Conservation (phyloP, 768 basidiomycete species). For the Suillus fuscotomentosus region DNA sequence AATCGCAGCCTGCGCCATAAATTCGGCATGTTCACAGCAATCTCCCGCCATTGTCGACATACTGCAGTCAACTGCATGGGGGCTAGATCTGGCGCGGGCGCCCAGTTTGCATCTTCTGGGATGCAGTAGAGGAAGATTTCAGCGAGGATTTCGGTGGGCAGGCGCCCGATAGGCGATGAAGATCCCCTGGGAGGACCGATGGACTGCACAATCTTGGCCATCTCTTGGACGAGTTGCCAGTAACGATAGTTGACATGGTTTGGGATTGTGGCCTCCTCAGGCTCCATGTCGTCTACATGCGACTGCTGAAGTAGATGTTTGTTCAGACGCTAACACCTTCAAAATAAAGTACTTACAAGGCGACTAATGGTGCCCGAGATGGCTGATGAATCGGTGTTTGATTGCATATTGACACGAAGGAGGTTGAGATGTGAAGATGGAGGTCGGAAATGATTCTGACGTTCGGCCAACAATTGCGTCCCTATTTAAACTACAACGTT, state of each 20-base stretch:
- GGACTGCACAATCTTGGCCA: not conserved
- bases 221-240: slow-evolving; percentile 13
- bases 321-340: not conserved
- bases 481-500: not conserved
- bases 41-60: slow-evolving; percentile 2
- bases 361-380: too few relatives aligned
- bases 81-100: slow-evolving; percentile 18
- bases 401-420: not conserved
- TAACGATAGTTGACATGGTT: slow-evolving; percentile 7
- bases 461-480: not conserved
- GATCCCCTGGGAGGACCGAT: slow-evolving; percentile 14
- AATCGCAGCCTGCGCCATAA: not conserved
- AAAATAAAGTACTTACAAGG: not conserved
- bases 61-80: not conserved
- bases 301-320: slow-evolving; percentile 9
- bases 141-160: slow-evolving; percentile 46
- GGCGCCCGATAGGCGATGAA: slow-evolving; percentile 29
- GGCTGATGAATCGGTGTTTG: not conserved
- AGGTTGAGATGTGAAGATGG: not conserved
- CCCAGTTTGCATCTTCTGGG: slow-evolving; percentile 13
- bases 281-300: slow-evolving; percentile 1
- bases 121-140: slow-evolving; percentile 39
- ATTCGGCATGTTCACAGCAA: slow-evolving; percentile 24
- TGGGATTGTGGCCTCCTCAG: slow-evolving; percentile 8
- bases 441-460: not conserved